These are phyloP conservation scores for Fusarium sambucinum DNA, from an alignment of 2,329 filamentous ascomycete species.

Conservation along the genomic window DNA sequence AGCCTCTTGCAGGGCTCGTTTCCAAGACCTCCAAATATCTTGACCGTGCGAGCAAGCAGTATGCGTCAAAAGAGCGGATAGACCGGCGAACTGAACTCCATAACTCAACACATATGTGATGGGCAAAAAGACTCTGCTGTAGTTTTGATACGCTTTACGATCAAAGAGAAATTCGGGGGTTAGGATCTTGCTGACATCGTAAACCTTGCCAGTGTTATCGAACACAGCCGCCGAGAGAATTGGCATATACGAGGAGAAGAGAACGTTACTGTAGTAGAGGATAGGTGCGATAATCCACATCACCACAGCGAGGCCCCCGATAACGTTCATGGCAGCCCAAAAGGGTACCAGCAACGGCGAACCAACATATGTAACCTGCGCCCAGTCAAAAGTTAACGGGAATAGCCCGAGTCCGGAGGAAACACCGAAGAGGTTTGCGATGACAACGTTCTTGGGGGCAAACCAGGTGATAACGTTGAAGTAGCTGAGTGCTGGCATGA, in stretches of 20 bases:
- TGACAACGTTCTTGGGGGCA: constrained; percentile 84
- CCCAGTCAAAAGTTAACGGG: constrained; percentile 91
- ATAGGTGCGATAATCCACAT: constrained; percentile 89
- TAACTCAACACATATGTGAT: constrained; percentile 91
- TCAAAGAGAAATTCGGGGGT: constrained; percentile 84
- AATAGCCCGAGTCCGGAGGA: constrained; percentile 87
- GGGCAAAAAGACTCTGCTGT: constrained; percentile 86
- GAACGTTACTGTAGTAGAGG: constrained; percentile 82
- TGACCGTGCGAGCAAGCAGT: constrained; percentile 86
- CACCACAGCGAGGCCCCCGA: constrained; percentile 81
- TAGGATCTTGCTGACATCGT: constrained; percentile 84
- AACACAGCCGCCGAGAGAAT: constrained; percentile 88
- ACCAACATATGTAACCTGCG: constrained; percentile 88
- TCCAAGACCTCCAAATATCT: constrained; percentile 84
- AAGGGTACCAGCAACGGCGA: constrained; percentile 87
- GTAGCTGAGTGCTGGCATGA: constrained; percentile 87
- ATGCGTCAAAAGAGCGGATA: constrained; percentile 83
- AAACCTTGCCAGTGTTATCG: constrained; percentile 83
- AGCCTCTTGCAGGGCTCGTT: constrained; percentile 74
- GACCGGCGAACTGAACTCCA: constrained; percentile 84
- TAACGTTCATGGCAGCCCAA: constrained; percentile 87
- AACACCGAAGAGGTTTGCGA: constrained; percentile 88
- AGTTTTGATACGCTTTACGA: constrained; percentile 78
- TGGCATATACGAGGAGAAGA: constrained; percentile 87
- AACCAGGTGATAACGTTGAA: constrained; percentile 93